Evolutionary conservation across 805 yeast species (phyloP).

Genomic region (Candida ovalis): DNA sequence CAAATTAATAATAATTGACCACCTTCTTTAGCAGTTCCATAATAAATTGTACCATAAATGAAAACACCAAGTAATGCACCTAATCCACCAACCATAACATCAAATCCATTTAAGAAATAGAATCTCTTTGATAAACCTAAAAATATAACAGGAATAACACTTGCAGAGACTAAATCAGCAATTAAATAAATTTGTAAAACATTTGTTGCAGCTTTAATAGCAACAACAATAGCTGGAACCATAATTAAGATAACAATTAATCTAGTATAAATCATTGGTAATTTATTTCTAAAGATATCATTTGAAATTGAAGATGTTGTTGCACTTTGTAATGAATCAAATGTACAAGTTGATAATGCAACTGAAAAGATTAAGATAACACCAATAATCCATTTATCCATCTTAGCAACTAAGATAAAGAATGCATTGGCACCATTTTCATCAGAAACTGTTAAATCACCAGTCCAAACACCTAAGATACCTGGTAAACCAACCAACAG

Average conservation of each 20-base stretch:
- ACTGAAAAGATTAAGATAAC: slow-evolving; percentile 73
- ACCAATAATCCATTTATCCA: slow-evolving; percentile 87
- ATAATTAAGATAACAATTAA: slow-evolving; percentile 67
- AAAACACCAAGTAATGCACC: slow-evolving; percentile 81
- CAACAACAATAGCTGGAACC: slow-evolving; percentile 86
- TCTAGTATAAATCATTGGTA: slow-evolving; percentile 64
- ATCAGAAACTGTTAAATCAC: slow-evolving; percentile 50
- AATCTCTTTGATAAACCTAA: slow-evolving; percentile 68
- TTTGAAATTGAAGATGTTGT: slow-evolving; percentile 85
- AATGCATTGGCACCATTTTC: slow-evolving; percentile 65
- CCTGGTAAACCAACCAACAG: slow-evolving; percentile 81
- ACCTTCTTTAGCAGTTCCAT: slow-evolving; percentile 68
- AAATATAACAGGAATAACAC: slow-evolving; percentile 80
- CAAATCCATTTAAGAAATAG: slow-evolving; percentile 73
- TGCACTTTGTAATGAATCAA: slow-evolving; percentile 87
- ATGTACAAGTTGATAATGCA: slow-evolving; percentile 78
- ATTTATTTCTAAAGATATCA: slow-evolving; percentile 81
- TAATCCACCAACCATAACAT: slow-evolving; percentile 76
- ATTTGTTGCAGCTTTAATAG: slow-evolving; percentile 74
- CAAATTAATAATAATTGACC: slow-evolving; percentile 68
- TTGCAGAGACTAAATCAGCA: slow-evolving; percentile 85
- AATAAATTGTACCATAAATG: slow-evolving; percentile 80
- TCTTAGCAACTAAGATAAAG: slow-evolving; percentile 60
- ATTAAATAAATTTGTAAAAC: slow-evolving; percentile 84
- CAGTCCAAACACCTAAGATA: slow-evolving; percentile 87